phyloP scores from a whole-genome alignment of 2,329 filamentous ascomycete genomes.

The Scedosporium dehoogii region DNA sequence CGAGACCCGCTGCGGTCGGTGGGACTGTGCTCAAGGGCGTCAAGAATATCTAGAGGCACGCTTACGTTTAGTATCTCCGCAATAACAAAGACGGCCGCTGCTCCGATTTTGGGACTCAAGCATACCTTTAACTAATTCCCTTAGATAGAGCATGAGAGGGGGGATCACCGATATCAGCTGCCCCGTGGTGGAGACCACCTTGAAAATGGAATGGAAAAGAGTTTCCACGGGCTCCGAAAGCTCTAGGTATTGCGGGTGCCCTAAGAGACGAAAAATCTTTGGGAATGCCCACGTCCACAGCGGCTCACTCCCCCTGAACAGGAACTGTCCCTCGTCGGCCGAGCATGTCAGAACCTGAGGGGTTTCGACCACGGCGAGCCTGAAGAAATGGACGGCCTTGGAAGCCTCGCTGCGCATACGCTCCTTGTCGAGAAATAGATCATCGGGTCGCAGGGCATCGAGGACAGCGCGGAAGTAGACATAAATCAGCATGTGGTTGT shows the following conservation, averaged over 20 bases:
- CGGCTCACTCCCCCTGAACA: constrained; percentile 48
- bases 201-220: constrained; percentile 40
- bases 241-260: constrained; percentile 35
- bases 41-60: background rate
- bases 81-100: background rate
- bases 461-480: constrained; percentile 74
- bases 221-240: constrained; percentile 41
- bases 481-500: constrained; percentile 79
- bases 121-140: constrained; percentile 36
- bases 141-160: constrained; percentile 37
- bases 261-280: constrained; percentile 46
- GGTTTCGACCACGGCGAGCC: constrained; percentile 63
- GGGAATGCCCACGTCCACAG: constrained; percentile 58
- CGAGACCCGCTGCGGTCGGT: background rate
- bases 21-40: background rate
- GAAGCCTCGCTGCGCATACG: constrained; percentile 49
- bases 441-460: constrained; percentile 56
- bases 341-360: constrained; percentile 53
- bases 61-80: background rate
- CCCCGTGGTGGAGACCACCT: constrained; percentile 31
- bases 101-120: constrained; percentile 1
- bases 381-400: constrained; percentile 70
- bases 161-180: constrained; percentile 36
- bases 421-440: constrained; percentile 53
- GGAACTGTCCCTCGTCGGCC: constrained; percentile 27